phyloP scores from a whole-genome alignment of 192 early-diverging fungal species.

The Mycoemilia scoparia region DNA sequence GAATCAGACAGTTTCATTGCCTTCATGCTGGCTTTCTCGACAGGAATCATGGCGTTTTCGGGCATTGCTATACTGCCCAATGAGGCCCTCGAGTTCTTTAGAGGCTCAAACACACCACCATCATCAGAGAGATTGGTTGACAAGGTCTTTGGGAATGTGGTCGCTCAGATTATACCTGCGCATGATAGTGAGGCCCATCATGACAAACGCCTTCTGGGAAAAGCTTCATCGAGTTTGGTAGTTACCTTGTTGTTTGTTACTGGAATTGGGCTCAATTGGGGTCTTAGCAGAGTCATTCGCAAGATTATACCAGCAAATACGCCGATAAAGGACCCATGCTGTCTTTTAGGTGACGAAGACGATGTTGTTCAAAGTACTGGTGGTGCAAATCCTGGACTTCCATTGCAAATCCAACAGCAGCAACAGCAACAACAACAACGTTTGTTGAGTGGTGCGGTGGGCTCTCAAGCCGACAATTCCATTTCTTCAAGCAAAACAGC shows the following conservation, averaged over 20 bases:
- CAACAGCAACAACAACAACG: not conserved
- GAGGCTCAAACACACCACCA: no score
- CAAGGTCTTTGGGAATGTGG: no score
- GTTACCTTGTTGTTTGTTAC: slow-evolving; percentile 11
- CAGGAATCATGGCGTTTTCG: slow-evolving; percentile 25
- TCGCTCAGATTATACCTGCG: no score
- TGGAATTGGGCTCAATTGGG: slow-evolving; percentile 14
- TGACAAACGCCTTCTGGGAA: slow-evolving; percentile 1
- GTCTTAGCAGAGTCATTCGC: slow-evolving; percentile 9
- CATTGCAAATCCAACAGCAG: slow-evolving; percentile 2
- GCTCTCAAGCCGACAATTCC: not conserved
- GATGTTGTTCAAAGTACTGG: not conserved
- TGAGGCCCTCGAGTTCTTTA: slow-evolving; percentile 19
- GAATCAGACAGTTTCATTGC: slow-evolving; percentile 22
- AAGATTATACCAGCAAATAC: slow-evolving; percentile 14
- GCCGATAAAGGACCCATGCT: slow-evolving; percentile 21
- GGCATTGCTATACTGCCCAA: slow-evolving; percentile 16
- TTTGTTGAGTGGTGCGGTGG: not conserved
- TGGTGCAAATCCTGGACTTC: not conserved
- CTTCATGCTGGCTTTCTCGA: slow-evolving; percentile 15
- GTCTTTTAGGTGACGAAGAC: slow-evolving; percentile 19
- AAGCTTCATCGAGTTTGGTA: slow-evolving; percentile 7
- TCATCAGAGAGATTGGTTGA: no score
- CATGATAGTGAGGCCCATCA: no score
- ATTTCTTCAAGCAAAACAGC: slow-evolving; percentile 1